These are phyloP conservation scores for Sugiyamaella grinbergsii DNA, from an alignment of 1,139 yeast species.

Conservation along the genomic window DNA sequence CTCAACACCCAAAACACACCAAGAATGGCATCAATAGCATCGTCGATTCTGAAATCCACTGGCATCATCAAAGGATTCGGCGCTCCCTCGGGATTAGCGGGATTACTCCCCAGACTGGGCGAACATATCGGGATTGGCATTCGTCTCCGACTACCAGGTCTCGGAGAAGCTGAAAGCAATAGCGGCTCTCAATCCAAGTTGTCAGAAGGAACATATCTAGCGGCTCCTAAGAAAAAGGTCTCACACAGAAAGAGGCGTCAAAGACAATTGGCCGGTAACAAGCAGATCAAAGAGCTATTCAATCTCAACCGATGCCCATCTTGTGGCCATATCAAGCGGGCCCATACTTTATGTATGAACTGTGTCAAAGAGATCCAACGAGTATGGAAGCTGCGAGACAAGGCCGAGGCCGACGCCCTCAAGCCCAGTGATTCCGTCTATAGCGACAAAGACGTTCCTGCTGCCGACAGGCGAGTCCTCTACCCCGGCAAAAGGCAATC, in stretches of 20 bases:
- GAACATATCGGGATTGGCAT: conserved; percentile 27
- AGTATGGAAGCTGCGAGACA: conserved; percentile 61
- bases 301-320: conserved; percentile 90
- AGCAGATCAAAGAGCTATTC: conserved; percentile 73
- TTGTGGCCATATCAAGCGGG: conserved; percentile 88
- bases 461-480: conserved; percentile 52
- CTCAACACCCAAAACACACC: not conserved
- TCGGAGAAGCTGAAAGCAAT: not conserved
- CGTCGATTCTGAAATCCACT: conserved; percentile 12
- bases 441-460: conserved; percentile 61
- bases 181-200: conserved; percentile 1
- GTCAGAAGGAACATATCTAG: conserved; percentile 66
- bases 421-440: conserved; percentile 29
- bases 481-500: conserved; percentile 72
- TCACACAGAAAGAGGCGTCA: conserved; percentile 85
- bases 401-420: conserved; percentile 24
- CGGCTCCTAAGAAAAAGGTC: conserved; percentile 92
- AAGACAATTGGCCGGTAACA: conserved; percentile 78
- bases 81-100: conserved; percentile 20
- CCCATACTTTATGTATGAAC: conserved; percentile 89
- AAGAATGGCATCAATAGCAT: conserved; percentile 2
- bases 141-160: conserved; percentile 22
- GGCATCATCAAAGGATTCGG: conserved; percentile 12
- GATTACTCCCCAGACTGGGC: conserved; percentile 29
- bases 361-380: conserved; percentile 81